These are phyloP conservation scores for Apiospora malaysiana DNA, from an alignment of 2,329 filamentous ascomycete species.

Conservation along the genomic window DNA sequence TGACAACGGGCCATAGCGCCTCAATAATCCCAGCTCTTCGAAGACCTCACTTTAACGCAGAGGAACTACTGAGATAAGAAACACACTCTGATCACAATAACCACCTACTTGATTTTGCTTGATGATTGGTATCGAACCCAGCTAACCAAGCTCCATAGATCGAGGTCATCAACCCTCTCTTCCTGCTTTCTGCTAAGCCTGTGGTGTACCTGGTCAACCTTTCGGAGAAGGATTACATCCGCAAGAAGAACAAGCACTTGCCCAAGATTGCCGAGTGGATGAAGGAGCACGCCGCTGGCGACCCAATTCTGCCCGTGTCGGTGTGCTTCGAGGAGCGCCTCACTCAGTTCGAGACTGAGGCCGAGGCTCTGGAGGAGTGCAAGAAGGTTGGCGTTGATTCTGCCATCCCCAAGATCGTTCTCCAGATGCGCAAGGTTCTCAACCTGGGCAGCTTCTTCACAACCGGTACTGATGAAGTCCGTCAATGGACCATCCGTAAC, in stretches of 20 bases:
- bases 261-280: conserved; percentile 94
- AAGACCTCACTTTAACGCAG: conserved; percentile 79
- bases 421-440: conserved; percentile 90
- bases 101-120: conserved; percentile 28
- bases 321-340: conserved; percentile 93
- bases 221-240: conserved; percentile 94
- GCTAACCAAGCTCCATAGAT: conserved; percentile 64
- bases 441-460: conserved; percentile 98
- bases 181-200: conserved; percentile 94
- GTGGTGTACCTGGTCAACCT: conserved; percentile 97
- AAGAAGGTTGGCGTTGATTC: conserved; percentile 88
- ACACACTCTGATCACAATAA: conserved; percentile 67
- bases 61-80: conserved; percentile 86
- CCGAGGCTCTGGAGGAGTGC: conserved; percentile 80
- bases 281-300: conserved; percentile 85
- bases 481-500: conserved; percentile 97
- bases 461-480: conserved; percentile 90
- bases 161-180: conserved; percentile 95
- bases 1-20: conserved; percentile 97
- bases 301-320: conserved; percentile 92
- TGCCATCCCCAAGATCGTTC: conserved; percentile 87
- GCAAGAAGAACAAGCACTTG: conserved; percentile 99
- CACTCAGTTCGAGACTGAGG: conserved; percentile 78
- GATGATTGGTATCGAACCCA: conserved; percentile 22
- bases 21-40: conserved; percentile 99